These are phyloP conservation scores for Eucalyptus marginata DNA, from an alignment of 345 rosid species.

Conservation along the genomic window DNA sequence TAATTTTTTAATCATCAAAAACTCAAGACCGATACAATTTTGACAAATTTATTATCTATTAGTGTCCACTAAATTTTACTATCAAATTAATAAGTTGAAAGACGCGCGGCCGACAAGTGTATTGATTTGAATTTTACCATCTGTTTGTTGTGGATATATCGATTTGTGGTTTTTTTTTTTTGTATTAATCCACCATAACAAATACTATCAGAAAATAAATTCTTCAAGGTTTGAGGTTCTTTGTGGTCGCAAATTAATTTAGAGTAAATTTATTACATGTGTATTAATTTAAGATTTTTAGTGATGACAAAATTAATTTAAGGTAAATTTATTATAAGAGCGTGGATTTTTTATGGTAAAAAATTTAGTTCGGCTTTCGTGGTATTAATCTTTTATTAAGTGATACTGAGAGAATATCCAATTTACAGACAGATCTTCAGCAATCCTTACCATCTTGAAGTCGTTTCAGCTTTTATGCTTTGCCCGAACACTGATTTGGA, in stretches of 20 bases:
- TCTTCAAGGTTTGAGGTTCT: fast-evolving
- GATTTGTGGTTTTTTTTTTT: fast-evolving
- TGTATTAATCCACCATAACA: fast-evolving
- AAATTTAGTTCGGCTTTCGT: fast-evolving
- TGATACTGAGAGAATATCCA: background rate
- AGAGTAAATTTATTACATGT: fast-evolving
- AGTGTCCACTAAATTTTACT: fast-evolving
- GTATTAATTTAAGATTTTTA: fast-evolving
- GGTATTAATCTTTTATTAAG: too few species aligned
- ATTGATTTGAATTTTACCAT: fast-evolving
- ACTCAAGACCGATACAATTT: fast-evolving
- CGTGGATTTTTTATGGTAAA: too few species aligned
- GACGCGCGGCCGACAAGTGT: fast-evolving
- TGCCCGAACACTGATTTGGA: background rate
- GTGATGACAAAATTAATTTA: fast-evolving
- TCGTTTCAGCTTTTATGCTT: background rate
- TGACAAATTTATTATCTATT: fast-evolving
- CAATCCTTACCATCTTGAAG: background rate
- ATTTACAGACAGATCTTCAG: background rate
- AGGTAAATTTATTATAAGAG: fast-evolving
- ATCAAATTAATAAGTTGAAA: fast-evolving
- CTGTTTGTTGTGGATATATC: fast-evolving
- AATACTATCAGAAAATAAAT: fast-evolving
- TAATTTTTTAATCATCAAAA: fast-evolving
- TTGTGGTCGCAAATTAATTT: fast-evolving